Base-by-base conservation (phyloP, 306 rosid genomes). In the Gillenia trifoliata region DNA sequence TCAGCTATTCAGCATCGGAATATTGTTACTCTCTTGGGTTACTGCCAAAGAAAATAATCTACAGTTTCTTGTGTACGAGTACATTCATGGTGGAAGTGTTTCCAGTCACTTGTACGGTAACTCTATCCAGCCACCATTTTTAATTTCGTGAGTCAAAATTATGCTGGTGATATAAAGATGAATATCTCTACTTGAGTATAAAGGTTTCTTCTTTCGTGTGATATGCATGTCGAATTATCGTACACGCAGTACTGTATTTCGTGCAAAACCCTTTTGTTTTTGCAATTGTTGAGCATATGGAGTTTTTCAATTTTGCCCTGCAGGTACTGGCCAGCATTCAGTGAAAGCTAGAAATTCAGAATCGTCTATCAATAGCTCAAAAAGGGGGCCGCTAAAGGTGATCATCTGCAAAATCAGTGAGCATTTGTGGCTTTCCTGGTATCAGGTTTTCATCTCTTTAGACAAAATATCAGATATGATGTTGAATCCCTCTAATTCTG, bases 331-430 rank as follows among this genome's bases (percentile, higher is more conserved):
- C 68, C 91, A 83, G 69, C 90, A 83, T 77, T 78, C 86, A 0
- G 57, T 34, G 88, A 91, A 89, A 73, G 92, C 92, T 93, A 74
- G 98, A 93, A 77, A 91, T 93, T 96, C 86, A 89, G 92, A 84
- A 71, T 73, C 89, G 97, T 68, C 96, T 93, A 80, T 50, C 89
- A 73, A 89, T 93, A 83, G 98, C 98, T 84, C 91, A 81, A 77
- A n/a, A n/a, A n/a, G n/a, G 93, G 90, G 85, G 98, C 97, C 77
- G 98, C 98, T 88, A 93, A 88, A 93, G 98, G 98, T 93, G 97
- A 93, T 91, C 93, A 88, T 86, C 89, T 89, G 96, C 89, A 85
- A 93, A 93, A 89, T 89, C 98, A 91, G 96, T 93, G 98, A 93
- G 97, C 98, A 88, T 93, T 91, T 89, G 90, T 93, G 91, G 97